Evolutionary conservation across 1,284 basidiomycete genomes (phyloP), one percentile per base, ranked within the genome.

Genomic region (Fomitopsis betulina): DNA sequence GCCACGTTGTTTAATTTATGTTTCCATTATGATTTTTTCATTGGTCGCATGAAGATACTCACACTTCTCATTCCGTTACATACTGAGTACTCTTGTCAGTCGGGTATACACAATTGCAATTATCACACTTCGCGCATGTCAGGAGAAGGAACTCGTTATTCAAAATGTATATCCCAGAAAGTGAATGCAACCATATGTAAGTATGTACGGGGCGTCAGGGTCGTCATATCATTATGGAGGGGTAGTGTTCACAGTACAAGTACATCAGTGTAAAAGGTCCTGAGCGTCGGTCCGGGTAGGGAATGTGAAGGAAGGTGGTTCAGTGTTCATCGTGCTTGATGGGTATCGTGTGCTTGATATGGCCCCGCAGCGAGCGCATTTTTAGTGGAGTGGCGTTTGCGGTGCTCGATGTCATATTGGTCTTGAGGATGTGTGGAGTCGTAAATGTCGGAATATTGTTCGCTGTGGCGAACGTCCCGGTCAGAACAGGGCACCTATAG

Each of bases 1-100:
- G 49, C 49, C 49, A 51, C 35, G 32, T 51, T 21, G 33, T 51
- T 51, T 51, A n/a, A 51, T 51, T 37, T 51, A 51, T 51, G n/a
- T 21, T 35, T 37, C 33, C 49, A 47, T 47, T 35, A 35, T 51
- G 19, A 19, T 43, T 43, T n/a, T 17, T 19, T 51, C 32, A 23
- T 30, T 30, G 33, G 49, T 51, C 23, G 6, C 23, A 21, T 37
- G 47, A 51, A 19, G 17, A 30, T 35, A 30, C 19, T 30, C 42
- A 23, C 13, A 30, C 23, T 30, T 47, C 2, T 27, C 25, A 30
- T 17, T 17, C 8, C 15, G 19, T 43, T n/a, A n/a, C n/a, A n/a
- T n/a, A n/a, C n/a, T n/a, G 12, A 12, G 19, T 9, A 40, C 21
- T 23, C 23, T 45, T 12, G 35, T 12, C 35, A 37, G 42, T 23